Percentiles rank a stretch among this genome's conserved stretches.
These are phyloP conservation scores for Nannizzia gypsea DNA, from an alignment of 2,329 filamentous ascomycete genomes.

Conservation along the genomic window DNA sequence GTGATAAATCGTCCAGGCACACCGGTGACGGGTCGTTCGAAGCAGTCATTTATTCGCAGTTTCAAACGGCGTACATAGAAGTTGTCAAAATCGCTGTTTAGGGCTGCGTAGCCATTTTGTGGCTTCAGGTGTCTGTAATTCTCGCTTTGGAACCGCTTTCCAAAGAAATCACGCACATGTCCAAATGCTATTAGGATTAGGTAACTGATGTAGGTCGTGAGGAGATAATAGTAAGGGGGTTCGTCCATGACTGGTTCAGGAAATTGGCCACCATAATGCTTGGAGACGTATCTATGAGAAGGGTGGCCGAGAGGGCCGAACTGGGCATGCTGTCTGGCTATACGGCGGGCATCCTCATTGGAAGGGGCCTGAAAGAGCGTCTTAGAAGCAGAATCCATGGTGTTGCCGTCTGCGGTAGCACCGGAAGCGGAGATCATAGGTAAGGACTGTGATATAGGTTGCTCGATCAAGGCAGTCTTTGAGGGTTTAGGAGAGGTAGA, in stretches of 20 bases:
- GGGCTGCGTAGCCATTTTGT: constrained; percentile 78
- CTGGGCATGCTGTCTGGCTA: constrained; percentile 72
- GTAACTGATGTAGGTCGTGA: constrained; percentile 98
- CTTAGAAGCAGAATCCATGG: constrained; percentile 59
- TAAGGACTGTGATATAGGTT: constrained; percentile 59
- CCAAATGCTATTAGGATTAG: constrained; percentile 90
- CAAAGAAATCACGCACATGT: constrained; percentile 93
- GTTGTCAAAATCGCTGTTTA: constrained; percentile 98
- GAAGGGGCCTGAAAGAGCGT: constrained; percentile 82
- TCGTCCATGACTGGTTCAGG: constrained; percentile 82
- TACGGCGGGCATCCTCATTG: constrained; percentile 64
- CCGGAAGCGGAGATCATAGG: constrained; percentile 88
- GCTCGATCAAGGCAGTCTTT: constrained; percentile 55
- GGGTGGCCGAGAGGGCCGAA: constrained; percentile 76
- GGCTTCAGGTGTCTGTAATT: constrained; percentile 76
- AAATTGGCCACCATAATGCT: constrained; percentile 69
- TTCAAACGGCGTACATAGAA: constrained; percentile 93
- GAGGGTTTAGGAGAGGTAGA: constrained; percentile 60
- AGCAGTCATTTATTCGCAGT: constrained; percentile 91
- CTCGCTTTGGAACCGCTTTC: constrained; percentile 81
- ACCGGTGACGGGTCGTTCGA: constrained; percentile 80
- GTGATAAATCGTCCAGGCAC: constrained; percentile 92
- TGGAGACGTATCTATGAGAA: constrained; percentile 78
- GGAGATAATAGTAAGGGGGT: constrained; percentile 88
- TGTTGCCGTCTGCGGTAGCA: constrained; percentile 63